Evolutionary conservation across 257 asterid genomes (phyloP).

Genomic region (Solanum pinnatisectum): DNA sequence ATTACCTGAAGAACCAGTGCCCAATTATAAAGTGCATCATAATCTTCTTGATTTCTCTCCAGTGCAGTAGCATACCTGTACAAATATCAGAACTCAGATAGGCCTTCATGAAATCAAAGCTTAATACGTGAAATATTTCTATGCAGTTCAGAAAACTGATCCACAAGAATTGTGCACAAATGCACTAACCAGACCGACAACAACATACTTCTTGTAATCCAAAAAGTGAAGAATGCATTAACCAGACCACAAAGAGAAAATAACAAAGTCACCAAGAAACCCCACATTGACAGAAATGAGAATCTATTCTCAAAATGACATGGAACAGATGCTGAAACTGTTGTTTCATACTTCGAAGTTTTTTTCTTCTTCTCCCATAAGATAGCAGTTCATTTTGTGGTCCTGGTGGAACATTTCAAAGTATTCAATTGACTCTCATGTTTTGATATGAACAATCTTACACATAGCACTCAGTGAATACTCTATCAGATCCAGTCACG

Average conservation of each 20-base stretch:
- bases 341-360: not conserved
- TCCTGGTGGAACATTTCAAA: not conserved
- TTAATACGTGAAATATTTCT: not conserved
- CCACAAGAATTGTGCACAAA: not conserved
- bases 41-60: conserved; percentile 90
- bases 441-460: not conserved
- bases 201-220: not conserved
- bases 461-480: not conserved
- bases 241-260: not conserved
- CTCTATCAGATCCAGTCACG: not conserved
- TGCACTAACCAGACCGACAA: not conserved
- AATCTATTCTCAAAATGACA: not conserved
- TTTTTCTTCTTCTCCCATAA: not conserved
- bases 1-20: conserved; percentile 95
- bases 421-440: not conserved
- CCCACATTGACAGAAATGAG: not conserved
- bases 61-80: conserved; percentile 88
- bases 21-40: conserved; percentile 97
- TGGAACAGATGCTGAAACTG: not conserved
- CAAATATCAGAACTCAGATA: conserved; percentile 3
- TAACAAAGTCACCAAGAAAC: not conserved
- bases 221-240: not conserved
- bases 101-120: conserved; percentile 2
- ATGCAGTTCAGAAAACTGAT: not conserved
- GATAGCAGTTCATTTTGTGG: not conserved